Conservation (phyloP, 352 stramenopile genomes). For the Globisporangium solare region DNA sequence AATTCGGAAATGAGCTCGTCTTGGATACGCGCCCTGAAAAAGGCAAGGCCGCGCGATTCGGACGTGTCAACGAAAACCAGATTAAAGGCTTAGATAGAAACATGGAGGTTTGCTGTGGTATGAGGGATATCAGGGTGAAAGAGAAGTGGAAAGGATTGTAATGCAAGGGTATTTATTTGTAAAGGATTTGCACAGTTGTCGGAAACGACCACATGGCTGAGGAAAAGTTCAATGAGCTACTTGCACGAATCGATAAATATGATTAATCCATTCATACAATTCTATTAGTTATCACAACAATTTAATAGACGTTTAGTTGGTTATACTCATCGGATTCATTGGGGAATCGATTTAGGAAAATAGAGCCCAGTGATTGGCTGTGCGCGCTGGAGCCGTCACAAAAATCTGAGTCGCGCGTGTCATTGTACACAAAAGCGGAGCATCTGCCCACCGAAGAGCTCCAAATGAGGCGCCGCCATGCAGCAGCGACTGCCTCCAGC, state of each 20-base stretch:
- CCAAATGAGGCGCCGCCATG: too few species aligned
- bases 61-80: neutral
- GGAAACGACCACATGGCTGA: conserved; percentile 3
- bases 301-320: too few species aligned
- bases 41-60: neutral
- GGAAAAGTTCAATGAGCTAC: conserved; percentile 9
- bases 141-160: too few species aligned
- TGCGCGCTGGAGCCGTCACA: neutral
- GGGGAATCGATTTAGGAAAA: neutral
- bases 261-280: too few species aligned
- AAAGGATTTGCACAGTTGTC: neutral
- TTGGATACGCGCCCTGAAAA: neutral
- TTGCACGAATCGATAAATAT: conserved; percentile 2
- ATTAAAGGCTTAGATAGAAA: neutral
- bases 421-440: neutral
- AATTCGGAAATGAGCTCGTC: conserved; percentile 9
- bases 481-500: too few species aligned
- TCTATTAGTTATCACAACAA: too few species aligned
- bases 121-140: neutral
- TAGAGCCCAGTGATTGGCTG: neutral
- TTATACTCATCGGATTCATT: neutral
- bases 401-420: conserved; percentile 7
- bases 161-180: neutral
- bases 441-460: too few species aligned
- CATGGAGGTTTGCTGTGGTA: neutral